phyloP scores from a whole-genome alignment of 495 filamentous ascomycete species.

The Penicillium roqueforti region DNA sequence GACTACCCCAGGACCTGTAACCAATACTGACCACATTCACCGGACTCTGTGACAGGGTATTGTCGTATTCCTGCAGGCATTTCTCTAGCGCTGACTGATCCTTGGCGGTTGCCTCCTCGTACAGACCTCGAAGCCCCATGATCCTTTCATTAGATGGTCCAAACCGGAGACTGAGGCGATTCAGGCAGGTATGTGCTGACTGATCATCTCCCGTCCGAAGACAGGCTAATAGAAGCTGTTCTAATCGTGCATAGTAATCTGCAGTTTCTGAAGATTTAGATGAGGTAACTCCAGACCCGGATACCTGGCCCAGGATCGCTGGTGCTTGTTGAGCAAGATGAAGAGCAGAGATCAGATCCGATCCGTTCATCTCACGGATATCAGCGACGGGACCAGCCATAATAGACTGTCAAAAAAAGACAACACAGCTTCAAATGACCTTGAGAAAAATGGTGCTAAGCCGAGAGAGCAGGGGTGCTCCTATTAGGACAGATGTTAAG shows the following conservation, averaged over 20 bases:
- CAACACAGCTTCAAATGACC: not conserved
- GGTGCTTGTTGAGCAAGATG: slow-evolving; percentile 76
- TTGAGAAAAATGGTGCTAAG: not conserved
- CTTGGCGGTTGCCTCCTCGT: slow-evolving; percentile 77
- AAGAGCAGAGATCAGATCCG: slow-evolving; percentile 52
- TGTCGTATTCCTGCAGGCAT: slow-evolving; percentile 72
- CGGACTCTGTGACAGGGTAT: slow-evolving; percentile 65
- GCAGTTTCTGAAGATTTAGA: slow-evolving; percentile 52
- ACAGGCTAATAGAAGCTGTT: slow-evolving; percentile 79
- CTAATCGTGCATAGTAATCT: slow-evolving; percentile 75
- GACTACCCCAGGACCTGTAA: not conserved
- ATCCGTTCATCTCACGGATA: slow-evolving; percentile 22
- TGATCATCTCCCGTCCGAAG: slow-evolving; percentile 80
- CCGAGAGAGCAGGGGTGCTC: not conserved
- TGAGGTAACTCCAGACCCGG: slow-evolving; percentile 45
- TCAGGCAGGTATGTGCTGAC: slow-evolving; percentile 69
- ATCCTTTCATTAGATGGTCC: slow-evolving; percentile 77
- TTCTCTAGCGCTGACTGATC: slow-evolving; percentile 57
- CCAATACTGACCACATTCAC: slow-evolving; percentile 67
- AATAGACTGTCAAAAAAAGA: not conserved
- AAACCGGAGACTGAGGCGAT: slow-evolving; percentile 72
- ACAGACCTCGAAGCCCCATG: slow-evolving; percentile 74
- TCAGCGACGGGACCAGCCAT: slow-evolving; percentile 19
- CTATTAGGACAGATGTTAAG: not conserved
- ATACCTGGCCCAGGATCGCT: slow-evolving; percentile 52